Percentiles rank a stretch among this genome's conserved stretches.
These are phyloP conservation scores for Drosera spatulata DNA, from an alignment of 179 eudicot genomes.

Conservation along the genomic window DNA sequence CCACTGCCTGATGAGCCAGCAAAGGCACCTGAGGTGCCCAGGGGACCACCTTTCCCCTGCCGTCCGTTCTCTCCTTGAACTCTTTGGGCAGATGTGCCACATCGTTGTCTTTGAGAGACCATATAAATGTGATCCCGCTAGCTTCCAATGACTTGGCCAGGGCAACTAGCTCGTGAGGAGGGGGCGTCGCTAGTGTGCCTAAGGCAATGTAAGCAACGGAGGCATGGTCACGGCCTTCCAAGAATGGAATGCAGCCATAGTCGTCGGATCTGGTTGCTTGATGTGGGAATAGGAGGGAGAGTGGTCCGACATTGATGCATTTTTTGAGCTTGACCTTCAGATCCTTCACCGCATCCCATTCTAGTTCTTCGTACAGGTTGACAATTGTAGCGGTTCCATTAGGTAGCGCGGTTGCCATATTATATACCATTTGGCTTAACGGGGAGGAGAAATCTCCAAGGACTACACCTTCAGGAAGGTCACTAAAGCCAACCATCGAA, in stretches of 20 bases:
- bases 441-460: conserved; percentile 18
- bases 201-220: conserved; percentile 14
- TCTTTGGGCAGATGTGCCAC: not conserved
- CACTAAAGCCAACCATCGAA: not conserved
- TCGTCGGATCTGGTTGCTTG: conserved; percentile 5
- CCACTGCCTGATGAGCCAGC: conserved; percentile 5
- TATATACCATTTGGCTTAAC: conserved; percentile 14
- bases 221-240: conserved; percentile 9
- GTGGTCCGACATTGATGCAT: conserved; percentile 23
- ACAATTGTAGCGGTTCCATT: conserved; percentile 21
- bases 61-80: not conserved
- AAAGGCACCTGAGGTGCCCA: conserved; percentile 12
- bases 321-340: conserved; percentile 18
- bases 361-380: conserved; percentile 34
- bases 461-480: conserved; percentile 26
- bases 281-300: conserved; percentile 3
- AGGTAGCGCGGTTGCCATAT: conserved; percentile 24
- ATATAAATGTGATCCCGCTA: conserved; percentile 22
- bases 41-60: conserved; percentile 3
- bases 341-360: conserved; percentile 15
- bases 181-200: conserved; percentile 22
- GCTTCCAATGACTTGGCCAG: conserved; percentile 24
- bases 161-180: conserved; percentile 19
- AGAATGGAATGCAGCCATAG: conserved; percentile 20
- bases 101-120: conserved; percentile 15